Evolutionary conservation across 805 yeast genomes (phyloP).

Genomic region (Saturnispora silvae): DNA sequence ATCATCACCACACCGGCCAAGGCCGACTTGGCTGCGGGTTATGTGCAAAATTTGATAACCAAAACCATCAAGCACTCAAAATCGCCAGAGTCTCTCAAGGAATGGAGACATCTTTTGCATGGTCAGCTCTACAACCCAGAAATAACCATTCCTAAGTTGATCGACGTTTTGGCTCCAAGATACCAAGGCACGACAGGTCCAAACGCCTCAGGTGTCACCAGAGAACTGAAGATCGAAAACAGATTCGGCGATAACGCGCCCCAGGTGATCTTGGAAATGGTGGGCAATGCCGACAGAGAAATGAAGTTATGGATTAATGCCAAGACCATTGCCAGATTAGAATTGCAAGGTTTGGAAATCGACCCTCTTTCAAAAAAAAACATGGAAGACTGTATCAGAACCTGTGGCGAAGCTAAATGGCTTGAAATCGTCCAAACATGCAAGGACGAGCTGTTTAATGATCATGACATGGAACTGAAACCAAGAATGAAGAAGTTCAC

Average conservation of each 20-base stretch:
- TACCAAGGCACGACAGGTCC: too few relatives aligned
- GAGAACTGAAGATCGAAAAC: constrained; percentile 75
- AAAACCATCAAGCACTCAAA: constrained; percentile 33
- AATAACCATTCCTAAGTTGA: constrained; percentile 49
- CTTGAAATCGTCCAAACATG: constrained; percentile 50
- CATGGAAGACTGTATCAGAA: constrained; percentile 37
- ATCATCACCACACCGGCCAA: constrained; percentile 66
- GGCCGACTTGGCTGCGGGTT: constrained; percentile 57
- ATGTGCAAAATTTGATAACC: constrained; percentile 54
- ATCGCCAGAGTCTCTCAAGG: constrained; percentile 16
- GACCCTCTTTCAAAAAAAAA: constrained; percentile 47
- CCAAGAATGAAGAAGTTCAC: constrained; percentile 24
- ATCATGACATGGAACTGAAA: constrained; percentile 11
- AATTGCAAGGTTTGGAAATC: constrained; percentile 45
- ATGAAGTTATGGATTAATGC: constrained; percentile 70
- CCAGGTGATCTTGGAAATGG: constrained; percentile 78
- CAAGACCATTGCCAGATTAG: constrained; percentile 73
- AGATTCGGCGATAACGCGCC: constrained; percentile 85
- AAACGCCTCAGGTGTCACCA: constrained; percentile 75
- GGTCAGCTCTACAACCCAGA: constrained; percentile 39
- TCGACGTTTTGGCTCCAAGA: constrained; percentile 53
- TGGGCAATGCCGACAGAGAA: constrained; percentile 49
- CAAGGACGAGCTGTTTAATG: constrained; percentile 35
- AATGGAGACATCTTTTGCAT: constrained; percentile 21
- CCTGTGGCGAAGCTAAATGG: constrained; percentile 45